Conservation (phyloP, 2,329 filamentous ascomycete species). For the Pseudogymnoascus sp. region DNA sequence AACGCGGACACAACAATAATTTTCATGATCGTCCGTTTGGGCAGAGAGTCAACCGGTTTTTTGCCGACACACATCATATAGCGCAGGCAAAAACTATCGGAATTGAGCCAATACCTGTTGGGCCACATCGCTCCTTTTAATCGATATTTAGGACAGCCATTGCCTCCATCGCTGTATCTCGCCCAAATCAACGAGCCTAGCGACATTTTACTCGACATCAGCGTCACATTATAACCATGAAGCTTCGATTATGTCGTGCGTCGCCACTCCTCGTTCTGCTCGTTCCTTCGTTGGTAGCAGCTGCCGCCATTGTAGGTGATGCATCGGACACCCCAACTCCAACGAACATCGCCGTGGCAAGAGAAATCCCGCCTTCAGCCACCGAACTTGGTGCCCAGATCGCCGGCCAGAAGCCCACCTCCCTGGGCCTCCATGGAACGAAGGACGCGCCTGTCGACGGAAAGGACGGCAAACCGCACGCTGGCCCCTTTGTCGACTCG, state of each 20-base stretch:
- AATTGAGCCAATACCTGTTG: not conserved
- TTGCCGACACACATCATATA: conserved; percentile 7
- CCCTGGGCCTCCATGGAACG: conserved; percentile 41
- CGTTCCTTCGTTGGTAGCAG: conserved; percentile 48
- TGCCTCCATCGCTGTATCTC: not conserved
- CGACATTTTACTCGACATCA: conserved; percentile 10
- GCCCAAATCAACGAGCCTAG: not conserved
- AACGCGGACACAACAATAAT: not conserved
- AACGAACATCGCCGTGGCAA: conserved; percentile 23
- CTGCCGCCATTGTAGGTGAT: conserved; percentile 30
- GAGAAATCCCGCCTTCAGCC: conserved; percentile 17
- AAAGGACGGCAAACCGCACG: conserved; percentile 87
- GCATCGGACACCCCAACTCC: conserved; percentile 14
- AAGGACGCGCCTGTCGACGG: conserved; percentile 89
- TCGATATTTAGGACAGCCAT: not conserved
- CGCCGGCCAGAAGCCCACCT: conserved; percentile 29
- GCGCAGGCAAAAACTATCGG: not conserved
- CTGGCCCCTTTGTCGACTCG: conserved; percentile 70
- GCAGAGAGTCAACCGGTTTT: not conserved
- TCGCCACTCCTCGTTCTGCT: conserved; percentile 56
- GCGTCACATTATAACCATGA: conserved; percentile 44
- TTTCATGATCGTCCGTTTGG: conserved; percentile 9
- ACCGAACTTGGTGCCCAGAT: conserved; percentile 20
- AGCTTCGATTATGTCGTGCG: conserved; percentile 44
- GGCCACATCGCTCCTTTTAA: conserved; percentile 4